phyloP scores from a whole-genome alignment of 768 basidiomycete species.

The Calocera viscosa region DNA sequence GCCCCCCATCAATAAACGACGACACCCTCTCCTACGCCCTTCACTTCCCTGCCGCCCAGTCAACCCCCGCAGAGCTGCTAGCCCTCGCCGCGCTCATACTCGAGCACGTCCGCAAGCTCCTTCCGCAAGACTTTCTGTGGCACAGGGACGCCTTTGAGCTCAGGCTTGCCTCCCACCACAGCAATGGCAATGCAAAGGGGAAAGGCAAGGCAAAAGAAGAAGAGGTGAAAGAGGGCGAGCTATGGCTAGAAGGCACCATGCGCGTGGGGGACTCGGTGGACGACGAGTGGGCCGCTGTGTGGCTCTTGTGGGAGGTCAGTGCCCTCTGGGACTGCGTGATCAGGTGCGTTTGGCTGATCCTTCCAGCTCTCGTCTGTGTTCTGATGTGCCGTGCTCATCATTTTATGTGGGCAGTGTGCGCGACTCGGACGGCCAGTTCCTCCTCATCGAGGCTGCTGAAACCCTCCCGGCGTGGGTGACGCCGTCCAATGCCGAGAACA shows the following conservation, averaged over 20 bases:
- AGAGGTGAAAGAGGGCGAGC: slow-evolving; percentile 27
- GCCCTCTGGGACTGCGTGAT: slow-evolving; percentile 67
- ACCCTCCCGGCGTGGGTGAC: slow-evolving; percentile 80
- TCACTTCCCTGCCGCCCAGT: slow-evolving; percentile 41
- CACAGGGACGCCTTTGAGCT: slow-evolving; percentile 74
- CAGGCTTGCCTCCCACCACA: slow-evolving; percentile 41
- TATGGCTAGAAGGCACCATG: slow-evolving; percentile 66
- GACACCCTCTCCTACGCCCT: slow-evolving; percentile 72
- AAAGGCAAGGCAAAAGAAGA: background rate
- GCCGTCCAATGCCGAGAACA: slow-evolving; percentile 81
- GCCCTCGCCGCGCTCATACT: slow-evolving; percentile 58
- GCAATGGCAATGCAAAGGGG: background rate
- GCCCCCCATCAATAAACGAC: slow-evolving; percentile 65
- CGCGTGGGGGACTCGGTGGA: slow-evolving; percentile 93
- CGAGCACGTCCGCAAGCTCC: slow-evolving; percentile 44
- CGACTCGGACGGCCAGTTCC: slow-evolving; percentile 91
- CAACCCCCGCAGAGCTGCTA: slow-evolving; percentile 35
- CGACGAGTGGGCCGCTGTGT: slow-evolving; percentile 94
- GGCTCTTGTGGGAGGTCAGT: slow-evolving; percentile 70
- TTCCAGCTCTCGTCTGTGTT: no score
- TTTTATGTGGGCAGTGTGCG: slow-evolving; percentile 40
- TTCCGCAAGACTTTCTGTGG: slow-evolving; percentile 44
- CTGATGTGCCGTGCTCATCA: no score
- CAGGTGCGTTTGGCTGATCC: slow-evolving; percentile 41
- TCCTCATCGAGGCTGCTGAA: slow-evolving; percentile 93